Percentiles rank a stretch among this genome's conserved stretches.
phyloP scores from a whole-genome alignment of 2,329 filamentous ascomycete genomes.

The Aspergillus calidoustus region DNA sequence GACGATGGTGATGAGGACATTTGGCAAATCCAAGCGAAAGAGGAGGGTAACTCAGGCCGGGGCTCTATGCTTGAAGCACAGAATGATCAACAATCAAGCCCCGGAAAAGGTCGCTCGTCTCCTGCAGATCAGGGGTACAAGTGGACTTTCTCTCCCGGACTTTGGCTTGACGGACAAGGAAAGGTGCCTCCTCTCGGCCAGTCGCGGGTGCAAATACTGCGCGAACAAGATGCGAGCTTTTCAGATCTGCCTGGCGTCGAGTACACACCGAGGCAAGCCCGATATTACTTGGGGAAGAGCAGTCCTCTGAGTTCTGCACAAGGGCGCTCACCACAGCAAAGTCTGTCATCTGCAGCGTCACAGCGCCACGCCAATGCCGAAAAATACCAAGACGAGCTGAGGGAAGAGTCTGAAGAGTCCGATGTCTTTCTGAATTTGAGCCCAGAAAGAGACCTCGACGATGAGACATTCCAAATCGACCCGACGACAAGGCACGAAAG shows the following conservation, averaged over 20 bases:
- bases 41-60: constrained; percentile 37
- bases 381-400: constrained; percentile 6
- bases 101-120: constrained; percentile 37
- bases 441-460: constrained; percentile 28
- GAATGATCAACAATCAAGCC: constrained; percentile 34
- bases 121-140: constrained; percentile 28
- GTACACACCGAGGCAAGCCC: constrained; percentile 42
- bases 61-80: constrained; percentile 21
- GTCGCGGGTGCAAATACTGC: constrained; percentile 39
- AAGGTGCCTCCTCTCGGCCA: constrained; percentile 35
- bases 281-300: constrained; percentile 41
- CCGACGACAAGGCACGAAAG: constrained; percentile 29
- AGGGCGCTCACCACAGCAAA: constrained; percentile 22
- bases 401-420: not conserved
- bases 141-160: constrained; percentile 33
- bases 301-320: constrained; percentile 33
- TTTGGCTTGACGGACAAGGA: constrained; percentile 35
- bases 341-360: constrained; percentile 20
- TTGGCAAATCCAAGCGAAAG: constrained; percentile 52
- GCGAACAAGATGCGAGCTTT: constrained; percentile 42
- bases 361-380: constrained; percentile 16
- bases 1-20: constrained; percentile 49
- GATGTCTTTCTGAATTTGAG: constrained; percentile 24
- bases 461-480: constrained; percentile 30
- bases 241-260: constrained; percentile 37